A percentile compares a stretch with the other conserved stretches of the same genome.
These are phyloP conservation scores for Phytophthora boehmeriae DNA, from an alignment of 352 stramenopile genomes.

Conservation along the genomic window DNA sequence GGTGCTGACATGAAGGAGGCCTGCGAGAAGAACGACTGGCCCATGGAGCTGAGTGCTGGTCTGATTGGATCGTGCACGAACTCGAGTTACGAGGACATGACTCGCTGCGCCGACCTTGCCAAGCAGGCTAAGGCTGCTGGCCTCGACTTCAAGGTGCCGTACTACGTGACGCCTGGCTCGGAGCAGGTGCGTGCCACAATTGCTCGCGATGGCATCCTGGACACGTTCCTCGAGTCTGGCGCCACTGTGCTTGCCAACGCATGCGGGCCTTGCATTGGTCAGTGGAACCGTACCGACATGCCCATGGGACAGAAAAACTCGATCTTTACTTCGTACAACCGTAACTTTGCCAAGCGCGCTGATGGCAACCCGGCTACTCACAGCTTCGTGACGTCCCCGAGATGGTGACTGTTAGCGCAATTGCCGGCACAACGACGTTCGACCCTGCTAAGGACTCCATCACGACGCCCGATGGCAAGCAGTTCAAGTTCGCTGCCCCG, in stretches of 20 bases:
- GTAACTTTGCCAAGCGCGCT: slow-evolving; percentile 95
- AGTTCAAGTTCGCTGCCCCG: slow-evolving; percentile 92
- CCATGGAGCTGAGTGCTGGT: slow-evolving; percentile 88
- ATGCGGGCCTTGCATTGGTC: slow-evolving; percentile 94
- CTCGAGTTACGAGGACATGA: slow-evolving; percentile 95
- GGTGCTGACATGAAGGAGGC: slow-evolving; percentile 70
- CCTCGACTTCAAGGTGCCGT: slow-evolving; percentile 93
- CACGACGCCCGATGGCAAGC: slow-evolving; percentile 78
- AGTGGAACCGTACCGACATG: slow-evolving; percentile 93
- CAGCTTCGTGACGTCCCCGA: slow-evolving; percentile 93
- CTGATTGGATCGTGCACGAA: slow-evolving; percentile 96
- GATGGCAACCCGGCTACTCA: slow-evolving; percentile 94
- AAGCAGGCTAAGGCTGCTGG: slow-evolving; percentile 84
- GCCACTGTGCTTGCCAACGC: slow-evolving; percentile 92
- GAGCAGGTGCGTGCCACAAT: slow-evolving; percentile 94
- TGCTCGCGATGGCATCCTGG: slow-evolving; percentile 89
- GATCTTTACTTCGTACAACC: slow-evolving; percentile 96
- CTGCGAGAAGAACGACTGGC: slow-evolving; percentile 91
- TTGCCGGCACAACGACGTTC: slow-evolving; percentile 91
- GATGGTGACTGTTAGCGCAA: slow-evolving; percentile 89
- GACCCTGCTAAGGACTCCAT: slow-evolving; percentile 92
- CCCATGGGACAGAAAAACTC: slow-evolving; percentile 91
- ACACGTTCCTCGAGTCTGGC: slow-evolving; percentile 90
- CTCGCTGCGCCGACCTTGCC: slow-evolving; percentile 88
- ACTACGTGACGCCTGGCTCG: slow-evolving; percentile 93